Evolutionary conservation across 305 asterid species (phyloP), one percentile per base, ranked within the genome.

Genomic region (Plantago rigida): DNA sequence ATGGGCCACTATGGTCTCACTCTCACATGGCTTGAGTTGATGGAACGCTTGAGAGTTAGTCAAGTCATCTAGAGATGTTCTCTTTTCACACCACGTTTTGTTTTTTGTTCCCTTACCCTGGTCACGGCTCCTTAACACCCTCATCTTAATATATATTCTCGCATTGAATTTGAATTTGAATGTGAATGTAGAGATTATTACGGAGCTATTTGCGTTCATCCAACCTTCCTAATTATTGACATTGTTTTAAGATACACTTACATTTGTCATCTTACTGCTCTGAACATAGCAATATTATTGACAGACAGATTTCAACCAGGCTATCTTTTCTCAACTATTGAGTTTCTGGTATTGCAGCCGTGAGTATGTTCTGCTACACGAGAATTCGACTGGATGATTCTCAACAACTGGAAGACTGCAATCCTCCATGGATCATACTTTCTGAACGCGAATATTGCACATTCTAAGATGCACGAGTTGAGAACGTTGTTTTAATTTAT

Each of bases 361-460:
- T 3, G 96, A 87, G 79, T 90, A 87, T 50, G 95, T 90, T 47
- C 70, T 90, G 44, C 84, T 90, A 51, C 97, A 90, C 5, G 97
- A 90, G 82, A 84, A 90, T 68, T 90, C 97, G 22, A 64, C 89
- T 57, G 53, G 75, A 66, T 77, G 82, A 87, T 67, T 54, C 54
- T 14, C 29, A 24, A 48, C 54, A 48, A 9, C 29, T 6, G 26
- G 14, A 44, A 24, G 3, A 29, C 34, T 29, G 34, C 7, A 31
- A 31, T 31, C 39, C 17, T 51, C 31, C 26, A 34, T 42, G 56
- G 34, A 22, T 13, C 11, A 19, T 22, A 22, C 26, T 22, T 22
- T 51, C 11, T 22, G 56, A 51, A 24, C 9, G 14, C 24, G 9
- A 3, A 10, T 22, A 17, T 51, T 2, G 3, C 56, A 2, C 4